These are phyloP conservation scores for Viridothelium virens DNA, from an alignment of 495 filamentous ascomycete genomes.

Conservation along the genomic window DNA sequence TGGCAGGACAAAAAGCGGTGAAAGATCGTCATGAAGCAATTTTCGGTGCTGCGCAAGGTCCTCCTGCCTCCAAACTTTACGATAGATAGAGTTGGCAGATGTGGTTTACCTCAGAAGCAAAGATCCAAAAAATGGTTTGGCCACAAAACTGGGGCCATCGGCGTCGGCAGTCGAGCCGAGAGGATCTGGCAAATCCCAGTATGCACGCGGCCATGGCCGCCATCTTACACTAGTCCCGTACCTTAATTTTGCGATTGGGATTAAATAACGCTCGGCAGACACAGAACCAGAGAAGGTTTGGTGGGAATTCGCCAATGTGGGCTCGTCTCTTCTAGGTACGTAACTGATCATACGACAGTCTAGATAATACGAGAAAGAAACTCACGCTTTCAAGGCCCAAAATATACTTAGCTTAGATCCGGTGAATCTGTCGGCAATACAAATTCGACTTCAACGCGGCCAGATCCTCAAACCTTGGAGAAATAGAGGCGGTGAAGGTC, in stretches of 20 bases:
- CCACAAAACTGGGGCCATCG: slow-evolving; percentile 5
- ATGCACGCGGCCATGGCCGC: neutral
- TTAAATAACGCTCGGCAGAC: neutral
- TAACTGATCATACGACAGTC: neutral
- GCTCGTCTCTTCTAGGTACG: neutral
- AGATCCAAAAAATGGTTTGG: neutral
- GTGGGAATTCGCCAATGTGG: no score
- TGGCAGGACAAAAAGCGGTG: slow-evolving; percentile 1
- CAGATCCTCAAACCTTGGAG: no score
- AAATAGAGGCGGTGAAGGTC: no score
- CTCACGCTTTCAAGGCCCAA: no score
- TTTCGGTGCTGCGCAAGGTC: neutral
- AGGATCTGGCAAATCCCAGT: slow-evolving; percentile 6
- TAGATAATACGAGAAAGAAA: no score
- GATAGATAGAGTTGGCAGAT: neutral
- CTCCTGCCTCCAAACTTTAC: neutral
- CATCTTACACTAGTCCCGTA: slow-evolving; percentile 6
- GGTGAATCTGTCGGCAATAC: no score
- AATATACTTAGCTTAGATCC: no score
- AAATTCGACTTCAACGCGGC: no score
- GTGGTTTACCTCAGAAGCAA: slow-evolving; percentile 6
- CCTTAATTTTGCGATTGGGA: neutral
- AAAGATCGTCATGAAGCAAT: neutral
- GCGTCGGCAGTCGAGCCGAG: slow-evolving; percentile 4
- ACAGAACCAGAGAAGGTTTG: no score